These are phyloP conservation scores for Amaranthus tricolor DNA, from an alignment of 179 eudicot species.

Conservation along the genomic window DNA sequence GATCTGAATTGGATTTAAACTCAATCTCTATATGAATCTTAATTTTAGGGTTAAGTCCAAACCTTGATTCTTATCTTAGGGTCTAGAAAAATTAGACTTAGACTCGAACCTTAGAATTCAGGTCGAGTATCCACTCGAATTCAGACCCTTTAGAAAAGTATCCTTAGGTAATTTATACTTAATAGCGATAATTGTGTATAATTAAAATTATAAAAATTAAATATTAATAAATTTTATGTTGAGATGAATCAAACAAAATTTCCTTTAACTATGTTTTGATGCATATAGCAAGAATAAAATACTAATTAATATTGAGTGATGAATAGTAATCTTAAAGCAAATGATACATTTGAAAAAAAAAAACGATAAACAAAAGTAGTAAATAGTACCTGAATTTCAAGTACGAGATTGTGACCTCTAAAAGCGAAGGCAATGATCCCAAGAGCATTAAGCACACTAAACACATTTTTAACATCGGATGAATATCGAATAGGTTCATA, in stretches of 20 bases:
- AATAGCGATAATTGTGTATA: no score
- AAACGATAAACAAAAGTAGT: no score
- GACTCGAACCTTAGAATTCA: neutral
- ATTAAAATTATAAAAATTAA: neutral
- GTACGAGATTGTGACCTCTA: conserved; percentile 74
- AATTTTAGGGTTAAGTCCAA: no score
- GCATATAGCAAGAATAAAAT: no score
- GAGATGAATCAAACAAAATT: no score
- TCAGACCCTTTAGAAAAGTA: no score
- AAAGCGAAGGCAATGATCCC: conserved; percentile 81
- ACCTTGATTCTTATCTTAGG: no score
- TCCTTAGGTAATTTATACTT: neutral
- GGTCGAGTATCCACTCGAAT: no score
- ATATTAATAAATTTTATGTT: neutral
- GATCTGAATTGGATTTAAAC: no score
- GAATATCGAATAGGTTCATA: conserved; percentile 40
- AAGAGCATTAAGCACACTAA: conserved; percentile 59
- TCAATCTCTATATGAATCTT: no score
- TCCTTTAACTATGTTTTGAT: no score
- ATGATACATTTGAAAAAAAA: neutral
- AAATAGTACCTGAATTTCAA: conserved; percentile 53
- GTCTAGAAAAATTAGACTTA: neutral
- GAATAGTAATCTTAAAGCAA: neutral
- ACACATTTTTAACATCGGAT: conserved; percentile 35
- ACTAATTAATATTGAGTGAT: no score